These are phyloP conservation scores for Leccinum incarnatum DNA, from an alignment of 768 basidiomycete genomes.

Conservation along the genomic window DNA sequence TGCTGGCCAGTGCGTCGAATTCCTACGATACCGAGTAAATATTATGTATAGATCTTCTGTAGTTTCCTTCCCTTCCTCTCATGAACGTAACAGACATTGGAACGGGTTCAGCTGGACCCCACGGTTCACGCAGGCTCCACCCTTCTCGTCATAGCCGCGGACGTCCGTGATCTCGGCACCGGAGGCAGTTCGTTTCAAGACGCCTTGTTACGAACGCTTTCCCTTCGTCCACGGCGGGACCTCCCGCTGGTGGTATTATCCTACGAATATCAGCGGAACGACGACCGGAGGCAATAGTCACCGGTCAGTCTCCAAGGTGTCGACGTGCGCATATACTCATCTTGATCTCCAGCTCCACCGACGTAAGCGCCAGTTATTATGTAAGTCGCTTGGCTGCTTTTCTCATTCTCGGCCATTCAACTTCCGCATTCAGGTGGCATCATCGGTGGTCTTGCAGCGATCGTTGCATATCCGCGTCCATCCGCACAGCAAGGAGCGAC, in stretches of 20 bases:
- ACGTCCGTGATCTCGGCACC: no score
- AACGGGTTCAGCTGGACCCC: no score
- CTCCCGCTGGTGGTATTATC: slow-evolving; percentile 70
- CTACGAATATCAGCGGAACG: slow-evolving; percentile 45
- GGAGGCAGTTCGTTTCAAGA: no score
- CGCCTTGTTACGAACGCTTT: slow-evolving; percentile 33
- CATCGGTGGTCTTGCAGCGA: slow-evolving; percentile 46
- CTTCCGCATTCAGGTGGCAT: slow-evolving; percentile 42
- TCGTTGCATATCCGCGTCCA: not conserved
- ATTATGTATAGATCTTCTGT: no score
- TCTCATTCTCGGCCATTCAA: not conserved
- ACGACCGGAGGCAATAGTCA: slow-evolving; percentile 25
- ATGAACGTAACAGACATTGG: no score
- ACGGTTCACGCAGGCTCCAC: slow-evolving; percentile 58
- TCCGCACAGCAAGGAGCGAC: slow-evolving; percentile 49
- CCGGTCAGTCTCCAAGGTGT: slow-evolving; percentile 20
- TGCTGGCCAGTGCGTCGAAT: no score
- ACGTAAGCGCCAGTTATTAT: slow-evolving; percentile 33
- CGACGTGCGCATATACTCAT: not conserved
- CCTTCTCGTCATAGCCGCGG: slow-evolving; percentile 34
- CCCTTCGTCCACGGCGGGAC: slow-evolving; percentile 67
- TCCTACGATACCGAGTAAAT: no score
- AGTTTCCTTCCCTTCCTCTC: no score
- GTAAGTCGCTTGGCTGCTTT: no score
- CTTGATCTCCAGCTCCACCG: slow-evolving; percentile 29